Percentiles rank a stretch among this genome's conserved stretches.
Evolutionary conservation across 2,329 filamentous ascomycete species (phyloP).

Genomic region (Calonectria pteridis): DNA sequence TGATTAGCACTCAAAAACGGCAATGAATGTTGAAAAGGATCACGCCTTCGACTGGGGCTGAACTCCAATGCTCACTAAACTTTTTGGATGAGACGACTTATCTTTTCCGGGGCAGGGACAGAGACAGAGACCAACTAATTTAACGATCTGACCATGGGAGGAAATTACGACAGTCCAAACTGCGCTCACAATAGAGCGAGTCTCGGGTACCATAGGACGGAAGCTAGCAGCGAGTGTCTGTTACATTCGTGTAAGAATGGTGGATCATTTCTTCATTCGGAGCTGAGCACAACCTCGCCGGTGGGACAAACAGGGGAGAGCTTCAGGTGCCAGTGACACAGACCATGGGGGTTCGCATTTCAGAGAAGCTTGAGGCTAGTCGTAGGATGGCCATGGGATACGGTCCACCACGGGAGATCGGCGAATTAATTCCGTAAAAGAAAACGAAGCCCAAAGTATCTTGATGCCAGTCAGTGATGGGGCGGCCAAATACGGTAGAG

Average conservation of each 20-base stretch:
- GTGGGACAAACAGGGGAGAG: constrained; percentile 4
- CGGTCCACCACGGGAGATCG: constrained; percentile 1
- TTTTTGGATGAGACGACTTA: neutral
- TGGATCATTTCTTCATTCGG: neutral
- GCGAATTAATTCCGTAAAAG: neutral
- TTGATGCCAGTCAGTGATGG: neutral
- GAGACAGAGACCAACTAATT: neutral
- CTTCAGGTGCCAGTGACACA: neutral
- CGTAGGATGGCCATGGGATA: neutral
- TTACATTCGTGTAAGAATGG: neutral
- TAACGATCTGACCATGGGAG: neutral
- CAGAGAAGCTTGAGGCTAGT: neutral
- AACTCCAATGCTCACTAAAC: neutral
- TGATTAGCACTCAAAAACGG: neutral
- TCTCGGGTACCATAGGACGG: neutral
- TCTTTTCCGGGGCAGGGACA: neutral
- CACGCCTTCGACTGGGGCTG: neutral
- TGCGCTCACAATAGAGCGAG: neutral
- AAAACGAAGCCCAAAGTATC: neutral
- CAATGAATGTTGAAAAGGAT: neutral
- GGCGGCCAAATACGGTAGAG: neutral
- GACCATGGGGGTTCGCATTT: neutral
- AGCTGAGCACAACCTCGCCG: neutral
- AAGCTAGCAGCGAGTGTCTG: neutral
- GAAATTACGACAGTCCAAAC: neutral